Conservation (phyloP, 257 asterid genomes). For the Cordia subcordata region DNA sequence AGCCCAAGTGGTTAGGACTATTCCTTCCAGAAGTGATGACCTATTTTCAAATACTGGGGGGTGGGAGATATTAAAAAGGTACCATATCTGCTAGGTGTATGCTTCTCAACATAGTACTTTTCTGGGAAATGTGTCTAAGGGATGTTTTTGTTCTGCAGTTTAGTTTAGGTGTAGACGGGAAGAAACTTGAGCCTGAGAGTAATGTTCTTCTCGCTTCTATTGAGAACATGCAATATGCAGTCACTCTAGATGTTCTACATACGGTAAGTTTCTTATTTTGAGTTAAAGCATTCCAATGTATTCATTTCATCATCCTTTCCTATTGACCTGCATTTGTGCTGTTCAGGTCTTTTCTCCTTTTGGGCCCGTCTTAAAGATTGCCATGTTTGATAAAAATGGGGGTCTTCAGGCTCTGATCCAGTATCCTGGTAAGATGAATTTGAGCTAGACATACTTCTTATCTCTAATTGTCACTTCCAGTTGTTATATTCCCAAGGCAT, state of each 20-base stretch:
- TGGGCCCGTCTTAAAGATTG: slow-evolving; percentile 81
- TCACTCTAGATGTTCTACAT: slow-evolving; percentile 84
- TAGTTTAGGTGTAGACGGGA: slow-evolving; percentile 77
- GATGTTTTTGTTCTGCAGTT: slow-evolving; percentile 37
- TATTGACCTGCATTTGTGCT: slow-evolving; percentile 14
- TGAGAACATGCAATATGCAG: slow-evolving; percentile 97
- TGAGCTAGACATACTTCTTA: neutral
- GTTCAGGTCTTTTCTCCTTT: slow-evolving; percentile 72
- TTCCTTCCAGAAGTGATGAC: too few species aligned
- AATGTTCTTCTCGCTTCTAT: slow-evolving; percentile 96
- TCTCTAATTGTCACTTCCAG: neutral
- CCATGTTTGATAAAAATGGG: slow-evolving; percentile 89
- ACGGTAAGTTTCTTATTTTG: slow-evolving; percentile 44
- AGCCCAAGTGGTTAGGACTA: too few species aligned
- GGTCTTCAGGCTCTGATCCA: slow-evolving; percentile 90
- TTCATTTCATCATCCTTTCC: neutral
- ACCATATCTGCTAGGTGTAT: too few species aligned
- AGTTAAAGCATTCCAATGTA: slow-evolving; percentile 13
- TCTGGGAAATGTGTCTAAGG: slow-evolving; percentile 1
- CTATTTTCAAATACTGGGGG: too few species aligned
- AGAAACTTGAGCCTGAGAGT: slow-evolving; percentile 86
- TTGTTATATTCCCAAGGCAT: neutral
- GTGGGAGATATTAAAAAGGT: too few species aligned
- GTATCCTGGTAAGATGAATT: slow-evolving; percentile 58
- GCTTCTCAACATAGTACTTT: too few species aligned